Conservation (phyloP, 441 rosid genomes). For the Metrosideros polymorpha region DNA sequence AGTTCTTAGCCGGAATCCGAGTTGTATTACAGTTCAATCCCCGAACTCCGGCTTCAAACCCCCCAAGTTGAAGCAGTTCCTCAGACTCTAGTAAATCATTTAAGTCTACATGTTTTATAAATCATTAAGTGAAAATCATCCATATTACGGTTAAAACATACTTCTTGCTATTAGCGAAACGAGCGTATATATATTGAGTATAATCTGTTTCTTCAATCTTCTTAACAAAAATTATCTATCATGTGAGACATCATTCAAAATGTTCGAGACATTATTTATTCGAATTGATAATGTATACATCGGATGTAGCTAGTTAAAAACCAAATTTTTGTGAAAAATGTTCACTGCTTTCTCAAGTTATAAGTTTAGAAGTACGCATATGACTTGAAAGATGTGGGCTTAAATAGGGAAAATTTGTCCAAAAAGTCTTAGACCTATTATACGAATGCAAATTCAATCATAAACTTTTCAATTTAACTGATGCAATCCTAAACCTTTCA, state of each 20-base stretch:
- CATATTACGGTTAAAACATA: background rate
- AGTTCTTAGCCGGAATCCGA: too few species aligned
- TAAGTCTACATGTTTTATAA: background rate
- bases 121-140: background rate
- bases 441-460: background rate
- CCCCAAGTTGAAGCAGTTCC: background rate
- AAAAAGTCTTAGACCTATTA: background rate
- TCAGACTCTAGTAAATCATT: background rate
- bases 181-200: background rate
- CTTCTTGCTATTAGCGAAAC: background rate
- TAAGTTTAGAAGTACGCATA: background rate
- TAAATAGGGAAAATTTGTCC: background rate
- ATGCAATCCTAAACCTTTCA: accelerated
- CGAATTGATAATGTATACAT: background rate
- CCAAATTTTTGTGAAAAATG: background rate
- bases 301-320: background rate
- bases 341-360: background rate
- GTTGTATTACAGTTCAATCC: too few species aligned
- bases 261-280: background rate
- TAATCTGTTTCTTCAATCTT: background rate
- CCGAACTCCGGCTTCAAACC: background rate
- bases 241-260: background rate
- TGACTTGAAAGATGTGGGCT: background rate
- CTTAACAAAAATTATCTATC: background rate
- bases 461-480: background rate